Conservation (phyloP, 2,329 filamentous ascomycete genomes). For the Trichoderma sp. region DNA sequence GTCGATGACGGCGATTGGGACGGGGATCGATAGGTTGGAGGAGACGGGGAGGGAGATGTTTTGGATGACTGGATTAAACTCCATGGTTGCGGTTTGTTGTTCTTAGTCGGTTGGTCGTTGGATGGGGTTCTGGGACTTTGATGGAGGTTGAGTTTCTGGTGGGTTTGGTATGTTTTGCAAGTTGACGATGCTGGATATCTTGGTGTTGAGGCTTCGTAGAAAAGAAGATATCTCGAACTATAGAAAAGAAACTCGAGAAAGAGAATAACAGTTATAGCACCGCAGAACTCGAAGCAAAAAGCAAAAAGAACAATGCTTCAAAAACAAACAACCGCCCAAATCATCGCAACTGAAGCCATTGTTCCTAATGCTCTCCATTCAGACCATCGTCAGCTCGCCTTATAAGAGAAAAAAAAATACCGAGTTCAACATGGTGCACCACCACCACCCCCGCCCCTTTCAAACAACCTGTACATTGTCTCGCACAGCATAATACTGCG, state of each 20-base stretch:
- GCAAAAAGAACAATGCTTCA: background rate
- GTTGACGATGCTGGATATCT: background rate
- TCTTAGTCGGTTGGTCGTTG: background rate
- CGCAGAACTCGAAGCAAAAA: background rate
- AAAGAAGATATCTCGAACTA: background rate
- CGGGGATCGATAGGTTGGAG: conserved; percentile 24
- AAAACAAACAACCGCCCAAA: background rate
- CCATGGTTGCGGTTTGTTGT: conserved; percentile 20
- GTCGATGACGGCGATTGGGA: conserved; percentile 37
- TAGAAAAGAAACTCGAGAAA: background rate
- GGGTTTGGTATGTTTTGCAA: background rate
- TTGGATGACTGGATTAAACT: conserved; percentile 38
- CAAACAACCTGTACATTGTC: background rate
- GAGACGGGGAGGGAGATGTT: conserved; percentile 33
- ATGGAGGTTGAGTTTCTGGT: background rate
- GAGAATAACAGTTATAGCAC: background rate
- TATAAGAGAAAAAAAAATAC: background rate
- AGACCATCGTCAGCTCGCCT: background rate
- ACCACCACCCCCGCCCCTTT: background rate
- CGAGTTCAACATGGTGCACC: no score
- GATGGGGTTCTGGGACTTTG: background rate
- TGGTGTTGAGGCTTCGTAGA: conserved; percentile 3
- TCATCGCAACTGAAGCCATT: background rate
- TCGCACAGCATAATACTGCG: background rate
- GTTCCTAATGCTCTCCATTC: background rate